Percentiles rank a stretch among this genome's conserved stretches.
phyloP scores from a whole-genome alignment of 768 basidiomycete species.

The Flagelloscypha sp. region DNA sequence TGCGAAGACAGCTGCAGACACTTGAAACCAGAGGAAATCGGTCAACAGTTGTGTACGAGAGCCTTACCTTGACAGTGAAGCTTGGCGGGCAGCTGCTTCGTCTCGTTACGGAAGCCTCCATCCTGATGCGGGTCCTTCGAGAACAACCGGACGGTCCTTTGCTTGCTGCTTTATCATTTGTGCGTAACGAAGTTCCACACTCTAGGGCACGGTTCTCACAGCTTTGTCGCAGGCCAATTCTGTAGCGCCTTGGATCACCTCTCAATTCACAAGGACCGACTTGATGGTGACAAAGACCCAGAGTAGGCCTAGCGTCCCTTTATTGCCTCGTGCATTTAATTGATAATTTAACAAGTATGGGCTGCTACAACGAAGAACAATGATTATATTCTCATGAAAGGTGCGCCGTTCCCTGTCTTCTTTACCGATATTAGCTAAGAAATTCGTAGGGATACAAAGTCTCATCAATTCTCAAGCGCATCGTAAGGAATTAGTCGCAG shows the following conservation, averaged over 20 bases:
- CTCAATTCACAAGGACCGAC: too few species aligned
- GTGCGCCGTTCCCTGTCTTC: too few species aligned
- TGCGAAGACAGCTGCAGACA: conserved; percentile 35
- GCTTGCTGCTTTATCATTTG: too few species aligned
- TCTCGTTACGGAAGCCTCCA: conserved; percentile 30
- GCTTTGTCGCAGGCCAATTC: too few species aligned
- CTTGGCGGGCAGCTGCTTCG: conserved; percentile 23
- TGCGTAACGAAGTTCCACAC: too few species aligned
- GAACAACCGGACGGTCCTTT: too few species aligned
- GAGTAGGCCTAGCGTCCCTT: too few species aligned
- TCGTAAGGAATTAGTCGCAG: conserved; percentile 41
- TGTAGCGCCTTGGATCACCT: too few species aligned
- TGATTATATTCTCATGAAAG: conserved; percentile 36
- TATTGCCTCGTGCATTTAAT: conserved; percentile 11
- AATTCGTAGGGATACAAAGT: too few species aligned
- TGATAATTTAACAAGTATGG: conserved; percentile 27
- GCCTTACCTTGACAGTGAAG: conserved; percentile 22
- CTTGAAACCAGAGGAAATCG: conserved; percentile 21
- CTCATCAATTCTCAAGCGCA: conserved; percentile 29
- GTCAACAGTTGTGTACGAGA: conserved; percentile 34
- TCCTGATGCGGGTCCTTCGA: conserved; percentile 43
- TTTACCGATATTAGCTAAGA: too few species aligned
- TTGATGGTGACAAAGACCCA: too few species aligned
- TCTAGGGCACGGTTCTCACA: too few species aligned
- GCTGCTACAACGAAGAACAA: conserved; percentile 39